Conservation (phyloP, 2,329 filamentous ascomycete species). For the Trichoderma sp. region DNA sequence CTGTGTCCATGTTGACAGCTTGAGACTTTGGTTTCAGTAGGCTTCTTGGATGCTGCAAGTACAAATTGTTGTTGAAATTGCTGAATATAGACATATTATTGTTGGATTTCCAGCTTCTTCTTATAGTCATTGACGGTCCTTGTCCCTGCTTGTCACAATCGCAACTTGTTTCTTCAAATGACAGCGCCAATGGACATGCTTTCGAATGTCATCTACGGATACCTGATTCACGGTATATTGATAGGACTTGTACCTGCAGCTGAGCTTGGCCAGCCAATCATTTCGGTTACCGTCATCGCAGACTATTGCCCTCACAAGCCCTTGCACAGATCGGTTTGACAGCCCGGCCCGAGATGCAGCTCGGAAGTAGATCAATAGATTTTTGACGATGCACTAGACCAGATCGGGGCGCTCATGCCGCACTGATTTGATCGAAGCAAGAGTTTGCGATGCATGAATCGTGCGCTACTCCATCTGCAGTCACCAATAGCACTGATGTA, state of each 20-base stretch:
- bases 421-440: background rate
- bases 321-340: background rate
- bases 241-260: background rate
- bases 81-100: background rate
- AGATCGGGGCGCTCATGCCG: background rate
- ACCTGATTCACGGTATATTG: background rate
- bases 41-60: background rate
- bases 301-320: background rate
- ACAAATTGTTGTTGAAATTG: background rate
- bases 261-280: background rate
- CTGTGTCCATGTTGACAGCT: background rate
- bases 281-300: background rate
- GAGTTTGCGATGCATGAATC: conserved; percentile 4
- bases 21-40: too few relatives aligned
- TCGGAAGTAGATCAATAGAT: background rate
- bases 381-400: background rate
- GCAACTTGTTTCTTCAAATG: background rate
- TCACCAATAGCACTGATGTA: background rate
- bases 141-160: background rate
- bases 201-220: background rate
- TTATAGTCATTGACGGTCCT: background rate
- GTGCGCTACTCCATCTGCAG: background rate
- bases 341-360: conserved; percentile 10
- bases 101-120: background rate
- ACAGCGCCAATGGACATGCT: background rate